Conservation (phyloP, 441 rosid species). For the Pelargonium cotyledonis region DNA sequence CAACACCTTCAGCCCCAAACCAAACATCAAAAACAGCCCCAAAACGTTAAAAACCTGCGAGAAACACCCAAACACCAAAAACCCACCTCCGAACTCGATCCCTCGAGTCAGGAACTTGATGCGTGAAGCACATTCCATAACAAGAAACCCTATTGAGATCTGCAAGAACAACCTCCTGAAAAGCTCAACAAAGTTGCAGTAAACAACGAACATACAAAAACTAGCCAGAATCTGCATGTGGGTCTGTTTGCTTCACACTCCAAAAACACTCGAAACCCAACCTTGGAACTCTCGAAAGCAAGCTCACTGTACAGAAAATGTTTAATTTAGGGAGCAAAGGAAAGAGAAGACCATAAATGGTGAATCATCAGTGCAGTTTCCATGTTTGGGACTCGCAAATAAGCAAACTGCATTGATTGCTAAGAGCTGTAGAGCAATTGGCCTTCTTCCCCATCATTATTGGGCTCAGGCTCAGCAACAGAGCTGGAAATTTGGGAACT, state of each 20-base stretch:
- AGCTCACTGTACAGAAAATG: too few species aligned
- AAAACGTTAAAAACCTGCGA: constrained; percentile 30
- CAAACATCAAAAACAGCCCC: constrained; percentile 36
- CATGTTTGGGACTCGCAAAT: too few species aligned
- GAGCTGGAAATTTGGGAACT: too few species aligned
- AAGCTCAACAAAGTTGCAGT: constrained; percentile 28
- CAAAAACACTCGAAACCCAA: too few species aligned
- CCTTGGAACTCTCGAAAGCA: too few species aligned
- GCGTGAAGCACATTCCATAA: constrained; percentile 39
- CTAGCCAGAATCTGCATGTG: constrained; percentile 28
- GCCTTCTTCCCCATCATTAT: too few species aligned
- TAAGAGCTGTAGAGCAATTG: too few species aligned
- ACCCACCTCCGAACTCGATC: constrained; percentile 36
- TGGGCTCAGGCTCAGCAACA: too few species aligned
- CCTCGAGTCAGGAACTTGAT: constrained; percentile 28
- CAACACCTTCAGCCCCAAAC: constrained; percentile 38
- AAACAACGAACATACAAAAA: constrained; percentile 25
- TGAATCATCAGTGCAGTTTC: too few species aligned
- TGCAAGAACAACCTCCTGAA: constrained; percentile 20
- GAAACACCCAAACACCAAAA: constrained; percentile 41
- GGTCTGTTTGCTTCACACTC: background rate
- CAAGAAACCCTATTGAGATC: constrained; percentile 12
- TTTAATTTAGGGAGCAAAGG: too few species aligned
- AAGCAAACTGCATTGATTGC: too few species aligned
- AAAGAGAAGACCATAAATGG: too few species aligned